Evolutionary conservation across 345 rosid genomes (phyloP).

Genomic region (Lepidium aucheri): DNA sequence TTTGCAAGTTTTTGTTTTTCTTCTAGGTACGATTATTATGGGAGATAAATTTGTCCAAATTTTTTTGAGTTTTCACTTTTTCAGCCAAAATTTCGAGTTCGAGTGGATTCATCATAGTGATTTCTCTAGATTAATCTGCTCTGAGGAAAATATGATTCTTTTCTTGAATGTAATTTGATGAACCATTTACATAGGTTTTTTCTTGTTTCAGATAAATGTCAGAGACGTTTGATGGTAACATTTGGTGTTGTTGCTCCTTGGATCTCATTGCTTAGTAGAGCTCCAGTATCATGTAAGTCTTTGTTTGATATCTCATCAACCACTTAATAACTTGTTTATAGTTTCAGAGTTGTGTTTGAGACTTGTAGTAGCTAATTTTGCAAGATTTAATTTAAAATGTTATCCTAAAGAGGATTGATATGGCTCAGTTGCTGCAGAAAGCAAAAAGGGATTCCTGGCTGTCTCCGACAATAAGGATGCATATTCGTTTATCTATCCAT

Average conservation of each 20-base stretch:
- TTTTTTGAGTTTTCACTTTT: too few species aligned
- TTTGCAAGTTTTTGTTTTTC: too few species aligned
- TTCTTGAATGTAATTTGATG: not conserved
- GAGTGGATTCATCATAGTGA: too few species aligned
- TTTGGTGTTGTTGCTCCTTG: slow-evolving; percentile 51
- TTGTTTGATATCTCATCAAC: not conserved
- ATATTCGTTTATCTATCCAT: slow-evolving; percentile 74
- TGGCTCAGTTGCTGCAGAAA: slow-evolving; percentile 99
- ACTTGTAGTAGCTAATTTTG: not conserved
- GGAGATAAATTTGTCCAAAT: not conserved
- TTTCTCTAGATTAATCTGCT: not conserved
- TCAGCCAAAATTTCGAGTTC: too few species aligned
- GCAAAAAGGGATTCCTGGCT: slow-evolving; percentile 57
- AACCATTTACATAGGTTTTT: not conserved
- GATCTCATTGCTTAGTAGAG: slow-evolving; percentile 43
- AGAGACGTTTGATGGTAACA: slow-evolving; percentile 62
- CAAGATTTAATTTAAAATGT: not conserved
- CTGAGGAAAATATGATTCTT: not conserved
- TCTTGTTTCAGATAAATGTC: slow-evolving; percentile 36
- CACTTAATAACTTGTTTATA: too few species aligned
- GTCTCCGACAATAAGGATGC: slow-evolving; percentile 79
- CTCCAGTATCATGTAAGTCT: slow-evolving; percentile 56
- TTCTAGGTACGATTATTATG: too few species aligned
- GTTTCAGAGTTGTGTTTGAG: not conserved
- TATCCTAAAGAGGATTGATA: slow-evolving; percentile 73